A percentile compares a stretch with the other conserved stretches of the same genome.
phyloP scores from a whole-genome alignment of 441 rosid species.

The Erodium moschatum region DNA sequence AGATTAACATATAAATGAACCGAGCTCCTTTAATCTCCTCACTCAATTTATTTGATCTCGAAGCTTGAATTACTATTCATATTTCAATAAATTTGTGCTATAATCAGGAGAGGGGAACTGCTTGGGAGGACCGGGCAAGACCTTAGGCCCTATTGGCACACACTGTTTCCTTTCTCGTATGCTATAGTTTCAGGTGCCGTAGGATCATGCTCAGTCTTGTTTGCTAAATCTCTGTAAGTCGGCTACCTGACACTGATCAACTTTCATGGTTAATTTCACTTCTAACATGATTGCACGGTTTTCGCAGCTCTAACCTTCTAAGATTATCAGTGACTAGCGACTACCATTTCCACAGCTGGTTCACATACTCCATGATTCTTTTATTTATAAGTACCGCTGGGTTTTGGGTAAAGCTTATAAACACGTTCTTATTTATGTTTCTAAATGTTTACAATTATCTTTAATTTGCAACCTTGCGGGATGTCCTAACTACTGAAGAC shows the following conservation, averaged over 20 bases:
- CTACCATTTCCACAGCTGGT: conserved; percentile 87
- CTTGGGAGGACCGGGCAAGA: conserved; percentile 60
- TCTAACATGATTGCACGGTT: conserved; percentile 8
- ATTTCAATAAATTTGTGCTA: conserved; percentile 13
- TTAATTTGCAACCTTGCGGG: no score
- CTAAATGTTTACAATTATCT: no score
- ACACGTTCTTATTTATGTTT: no score
- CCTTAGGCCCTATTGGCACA: conserved; percentile 65
- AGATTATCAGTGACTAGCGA: conserved; percentile 83
- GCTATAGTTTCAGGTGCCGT: conserved; percentile 94
- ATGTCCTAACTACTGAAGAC: no score
- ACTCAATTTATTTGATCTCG: neutral
- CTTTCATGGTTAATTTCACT: conserved; percentile 17
- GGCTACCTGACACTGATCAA: conserved; percentile 6
- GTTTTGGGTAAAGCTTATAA: conserved; percentile 60
- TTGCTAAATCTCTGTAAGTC: conserved; percentile 94
- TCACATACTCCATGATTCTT: conserved; percentile 89
- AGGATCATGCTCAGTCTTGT: conserved; percentile 92
- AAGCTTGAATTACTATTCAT: conserved; percentile 10
- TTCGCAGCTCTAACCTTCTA: conserved; percentile 66
- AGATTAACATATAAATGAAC: neutral
- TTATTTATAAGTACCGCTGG: conserved; percentile 94
- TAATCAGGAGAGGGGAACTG: conserved; percentile 79
- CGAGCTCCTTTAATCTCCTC: neutral
- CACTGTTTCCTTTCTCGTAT: conserved; percentile 86